A percentile compares a stretch with the other conserved stretches of the same genome.
phyloP scores from a whole-genome alignment of 148 eudicot genomes.

The Polygonum maritimum region DNA sequence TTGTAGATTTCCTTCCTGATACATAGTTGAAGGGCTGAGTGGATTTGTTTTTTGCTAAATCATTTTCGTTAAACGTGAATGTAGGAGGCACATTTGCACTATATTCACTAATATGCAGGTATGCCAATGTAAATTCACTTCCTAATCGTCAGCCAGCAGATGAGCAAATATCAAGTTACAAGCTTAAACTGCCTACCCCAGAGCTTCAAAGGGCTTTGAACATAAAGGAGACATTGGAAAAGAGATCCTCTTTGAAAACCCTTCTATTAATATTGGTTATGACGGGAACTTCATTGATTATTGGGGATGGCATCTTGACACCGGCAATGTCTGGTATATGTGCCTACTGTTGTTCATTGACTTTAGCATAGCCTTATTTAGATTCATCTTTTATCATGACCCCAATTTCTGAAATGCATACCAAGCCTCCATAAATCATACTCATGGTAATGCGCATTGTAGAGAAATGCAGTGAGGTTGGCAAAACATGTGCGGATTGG shows the following conservation, averaged over 20 bases:
- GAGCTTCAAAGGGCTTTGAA: constrained; percentile 87
- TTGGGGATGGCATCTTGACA: constrained; percentile 92
- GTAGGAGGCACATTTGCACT: constrained; percentile 90
- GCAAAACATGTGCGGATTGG: too few species aligned
- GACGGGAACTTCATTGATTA: constrained; percentile 82
- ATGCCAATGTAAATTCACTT: constrained; percentile 75
- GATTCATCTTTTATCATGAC: neutral
- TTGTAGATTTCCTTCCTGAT: neutral
- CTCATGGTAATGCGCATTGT: neutral
- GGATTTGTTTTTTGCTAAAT: neutral
- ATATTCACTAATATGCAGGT: constrained; percentile 83
- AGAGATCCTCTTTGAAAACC: constrained; percentile 49
- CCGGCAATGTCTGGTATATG: constrained; percentile 92
- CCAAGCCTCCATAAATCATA: neutral
- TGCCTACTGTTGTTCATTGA: constrained; percentile 1
- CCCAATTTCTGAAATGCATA: neutral
- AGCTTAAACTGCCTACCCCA: constrained; percentile 90
- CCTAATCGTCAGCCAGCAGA: constrained; percentile 93
- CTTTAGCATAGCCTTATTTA: neutral
- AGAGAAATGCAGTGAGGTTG: neutral
- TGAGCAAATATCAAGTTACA: constrained; percentile 78
- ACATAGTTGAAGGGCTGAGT: neutral
- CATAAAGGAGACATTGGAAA: constrained; percentile 71
- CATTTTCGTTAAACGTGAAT: neutral
- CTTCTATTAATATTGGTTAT: constrained; percentile 74